A percentile compares a stretch with the other conserved stretches of the same genome.
These are phyloP conservation scores for Naganishia onofrii DNA, from an alignment of 768 basidiomycete species.

Conservation along the genomic window DNA sequence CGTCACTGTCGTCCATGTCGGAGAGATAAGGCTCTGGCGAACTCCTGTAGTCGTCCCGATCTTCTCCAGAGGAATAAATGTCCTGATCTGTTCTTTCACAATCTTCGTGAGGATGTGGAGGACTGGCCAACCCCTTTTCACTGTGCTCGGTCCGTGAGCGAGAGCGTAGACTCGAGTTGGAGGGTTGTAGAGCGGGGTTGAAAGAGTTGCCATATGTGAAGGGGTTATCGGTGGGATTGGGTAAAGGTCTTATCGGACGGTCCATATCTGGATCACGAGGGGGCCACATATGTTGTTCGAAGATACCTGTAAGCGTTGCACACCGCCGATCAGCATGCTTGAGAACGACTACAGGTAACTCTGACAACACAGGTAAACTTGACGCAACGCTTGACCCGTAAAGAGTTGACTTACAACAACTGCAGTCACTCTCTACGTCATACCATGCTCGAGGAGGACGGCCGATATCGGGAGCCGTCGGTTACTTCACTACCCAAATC, in stretches of 20 bases:
- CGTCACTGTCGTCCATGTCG: conserved; percentile 45
- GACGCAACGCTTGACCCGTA: neutral
- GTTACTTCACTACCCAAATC: conserved; percentile 22
- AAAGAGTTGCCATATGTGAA: conserved; percentile 81
- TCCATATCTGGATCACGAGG: conserved; percentile 62
- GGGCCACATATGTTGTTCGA: conserved; percentile 63
- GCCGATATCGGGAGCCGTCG: neutral
- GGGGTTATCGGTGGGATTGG: conserved; percentile 57
- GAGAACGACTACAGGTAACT: neutral
- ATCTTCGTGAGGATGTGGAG: neutral
- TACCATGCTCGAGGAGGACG: neutral
- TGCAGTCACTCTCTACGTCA: conserved; percentile 24
- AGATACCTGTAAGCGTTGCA: conserved; percentile 12
- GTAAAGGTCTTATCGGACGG: conserved; percentile 38
- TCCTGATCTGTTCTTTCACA: conserved; percentile 5
- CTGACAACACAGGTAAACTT: neutral
- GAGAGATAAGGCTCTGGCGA: conserved; percentile 49
- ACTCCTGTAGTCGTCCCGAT: conserved; percentile 33
- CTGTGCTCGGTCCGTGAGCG: conserved; percentile 30
- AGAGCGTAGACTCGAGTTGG: conserved; percentile 53
- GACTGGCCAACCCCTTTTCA: neutral
- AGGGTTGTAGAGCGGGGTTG: conserved; percentile 73
- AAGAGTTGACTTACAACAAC: conserved; percentile 44
- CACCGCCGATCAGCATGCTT: neutral
- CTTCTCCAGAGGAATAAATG: conserved; percentile 36